Evolutionary conservation across 768 basidiomycete genomes (phyloP).

Genomic region (Suillus fuscotomentosus): DNA sequence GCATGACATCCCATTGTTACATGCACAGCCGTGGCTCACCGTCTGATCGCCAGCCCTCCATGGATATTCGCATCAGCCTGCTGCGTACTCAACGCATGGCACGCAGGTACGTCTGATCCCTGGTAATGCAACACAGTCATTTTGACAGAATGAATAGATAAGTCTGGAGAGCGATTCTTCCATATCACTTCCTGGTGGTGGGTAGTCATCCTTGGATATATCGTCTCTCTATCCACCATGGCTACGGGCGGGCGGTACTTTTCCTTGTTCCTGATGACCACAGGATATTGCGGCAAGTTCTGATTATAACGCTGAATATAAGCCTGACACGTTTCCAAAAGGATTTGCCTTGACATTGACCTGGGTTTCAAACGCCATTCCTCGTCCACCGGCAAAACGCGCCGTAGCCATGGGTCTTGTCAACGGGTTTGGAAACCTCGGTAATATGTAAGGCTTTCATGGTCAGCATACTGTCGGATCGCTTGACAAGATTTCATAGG

Average conservation of each 20-base stretch:
- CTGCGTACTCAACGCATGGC: conserved; percentile 52
- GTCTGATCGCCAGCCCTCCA: conserved; percentile 44
- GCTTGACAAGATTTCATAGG: conserved; percentile 27
- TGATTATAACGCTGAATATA: not conserved
- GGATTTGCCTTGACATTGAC: conserved; percentile 47
- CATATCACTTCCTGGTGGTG: conserved; percentile 58
- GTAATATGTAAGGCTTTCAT: conserved; percentile 47
- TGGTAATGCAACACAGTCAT: not conserved
- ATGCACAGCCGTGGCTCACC: not conserved
- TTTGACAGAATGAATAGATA: conserved; percentile 33
- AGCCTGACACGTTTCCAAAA: conserved; percentile 11
- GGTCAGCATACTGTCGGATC: not conserved
- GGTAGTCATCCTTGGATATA: conserved; percentile 57
- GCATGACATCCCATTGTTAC: conserved; percentile 14
- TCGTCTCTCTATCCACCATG: conserved; percentile 55
- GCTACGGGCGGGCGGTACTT: conserved; percentile 53
- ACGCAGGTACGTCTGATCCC: conserved; percentile 39
- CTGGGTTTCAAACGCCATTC: conserved; percentile 63
- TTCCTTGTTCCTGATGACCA: conserved; percentile 63
- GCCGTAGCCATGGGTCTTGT: conserved; percentile 61
- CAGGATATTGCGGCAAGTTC: conserved; percentile 43
- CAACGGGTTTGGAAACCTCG: conserved; percentile 59
- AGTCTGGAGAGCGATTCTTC: conserved; percentile 64
- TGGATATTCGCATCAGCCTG: conserved; percentile 57
- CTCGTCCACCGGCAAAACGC: conserved; percentile 53